Percentiles rank a stretch among this genome's conserved stretches.
These are phyloP conservation scores for Hypoxylon sp. DNA, from an alignment of 2,329 filamentous ascomycete species.

Conservation along the genomic window DNA sequence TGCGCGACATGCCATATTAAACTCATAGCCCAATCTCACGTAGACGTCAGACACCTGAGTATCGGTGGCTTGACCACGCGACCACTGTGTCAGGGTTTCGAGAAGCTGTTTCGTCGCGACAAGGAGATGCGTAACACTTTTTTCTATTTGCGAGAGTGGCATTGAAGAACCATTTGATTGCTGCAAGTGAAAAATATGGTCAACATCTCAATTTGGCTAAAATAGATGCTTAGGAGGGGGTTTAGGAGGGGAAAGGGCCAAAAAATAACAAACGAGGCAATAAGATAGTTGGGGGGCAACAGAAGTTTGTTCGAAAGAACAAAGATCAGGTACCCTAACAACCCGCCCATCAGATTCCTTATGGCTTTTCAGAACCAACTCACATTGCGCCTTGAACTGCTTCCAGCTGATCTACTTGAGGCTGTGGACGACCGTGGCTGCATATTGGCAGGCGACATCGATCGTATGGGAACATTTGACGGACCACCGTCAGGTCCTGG, in stretches of 20 bases:
- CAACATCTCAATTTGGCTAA: slow-evolving; percentile 31
- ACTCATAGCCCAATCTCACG: slow-evolving; percentile 96
- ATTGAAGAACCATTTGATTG: slow-evolving; percentile 76
- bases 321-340: slow-evolving; percentile 3
- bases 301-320: neutral
- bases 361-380: slow-evolving; percentile 56
- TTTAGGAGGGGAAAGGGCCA: neutral
- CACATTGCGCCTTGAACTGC: slow-evolving; percentile 71
- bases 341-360: slow-evolving; percentile 32
- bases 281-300: neutral
- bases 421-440: slow-evolving; percentile 76
- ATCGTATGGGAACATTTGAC: slow-evolving; percentile 68
- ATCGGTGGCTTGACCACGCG: slow-evolving; percentile 90
- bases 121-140: slow-evolving; percentile 96
- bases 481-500: slow-evolving; percentile 72
- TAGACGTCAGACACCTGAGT: slow-evolving; percentile 98
- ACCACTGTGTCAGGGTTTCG: slow-evolving; percentile 98
- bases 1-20: slow-evolving; percentile 97
- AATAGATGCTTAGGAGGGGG: neutral
- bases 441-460: slow-evolving; percentile 73
- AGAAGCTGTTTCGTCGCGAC: slow-evolving; percentile 98
- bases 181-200: slow-evolving; percentile 42
- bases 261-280: slow-evolving; percentile 15
- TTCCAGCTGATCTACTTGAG: slow-evolving; percentile 72
- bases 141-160: slow-evolving; percentile 95